Evolutionary conservation across 305 asterid genomes (phyloP).

Genomic region (Euphrasia arctica): DNA sequence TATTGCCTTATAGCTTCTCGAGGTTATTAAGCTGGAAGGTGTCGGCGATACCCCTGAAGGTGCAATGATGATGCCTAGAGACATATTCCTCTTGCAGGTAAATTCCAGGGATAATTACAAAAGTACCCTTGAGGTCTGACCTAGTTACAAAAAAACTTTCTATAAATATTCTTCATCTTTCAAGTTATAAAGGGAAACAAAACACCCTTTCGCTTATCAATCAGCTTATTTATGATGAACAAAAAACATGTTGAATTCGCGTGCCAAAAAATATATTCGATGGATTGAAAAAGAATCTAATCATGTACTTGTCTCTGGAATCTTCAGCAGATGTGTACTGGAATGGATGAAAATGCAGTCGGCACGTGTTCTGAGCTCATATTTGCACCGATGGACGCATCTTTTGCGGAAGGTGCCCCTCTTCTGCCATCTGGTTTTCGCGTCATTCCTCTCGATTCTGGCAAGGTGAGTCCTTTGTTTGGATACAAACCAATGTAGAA

Average conservation of each 20-base stretch:
- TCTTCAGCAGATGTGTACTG: slow-evolving; percentile 61
- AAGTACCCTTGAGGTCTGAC: too few species aligned
- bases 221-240: too few species aligned
- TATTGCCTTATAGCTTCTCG: slow-evolving; percentile 56
- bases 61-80: slow-evolving; percentile 78
- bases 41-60: slow-evolving; percentile 76
- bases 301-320: not conserved
- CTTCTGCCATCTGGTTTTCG: slow-evolving; percentile 95
- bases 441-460: slow-evolving; percentile 81
- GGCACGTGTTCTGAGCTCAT: slow-evolving; percentile 93
- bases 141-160: too few species aligned
- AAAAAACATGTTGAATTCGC: too few species aligned
- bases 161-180: too few species aligned
- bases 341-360: slow-evolving; percentile 90
- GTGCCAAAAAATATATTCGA: too few species aligned
- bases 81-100: slow-evolving; percentile 85
- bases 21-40: slow-evolving; percentile 86
- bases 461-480: slow-evolving; percentile 48
- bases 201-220: too few species aligned
- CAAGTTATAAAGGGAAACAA: too few species aligned
- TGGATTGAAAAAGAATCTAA: too few species aligned
- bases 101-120: slow-evolving; percentile 10
- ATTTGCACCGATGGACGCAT: slow-evolving; percentile 94
- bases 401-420: slow-evolving; percentile 94
- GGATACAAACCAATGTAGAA: too few species aligned